These are phyloP conservation scores for Esteya vermicola DNA, from an alignment of 2,329 filamentous ascomycete species.

Conservation along the genomic window DNA sequence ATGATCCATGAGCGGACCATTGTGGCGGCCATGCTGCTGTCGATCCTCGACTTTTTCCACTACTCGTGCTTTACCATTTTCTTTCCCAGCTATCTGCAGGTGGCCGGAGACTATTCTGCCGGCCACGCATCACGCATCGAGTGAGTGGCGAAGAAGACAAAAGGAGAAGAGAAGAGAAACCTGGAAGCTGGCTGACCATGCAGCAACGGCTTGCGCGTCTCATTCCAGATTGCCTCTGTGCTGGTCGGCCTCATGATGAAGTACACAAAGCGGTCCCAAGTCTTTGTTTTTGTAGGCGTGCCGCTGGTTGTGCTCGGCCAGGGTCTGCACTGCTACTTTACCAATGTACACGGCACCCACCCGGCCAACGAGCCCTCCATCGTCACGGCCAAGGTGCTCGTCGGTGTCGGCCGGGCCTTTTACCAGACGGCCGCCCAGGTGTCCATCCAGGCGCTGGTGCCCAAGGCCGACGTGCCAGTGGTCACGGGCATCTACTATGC, in stretches of 20 bases:
- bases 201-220: constrained; percentile 36
- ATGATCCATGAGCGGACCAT: constrained; percentile 23
- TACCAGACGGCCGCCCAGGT: constrained; percentile 37
- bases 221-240: constrained; percentile 40
- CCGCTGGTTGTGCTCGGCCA: constrained; percentile 48
- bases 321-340: constrained; percentile 38
- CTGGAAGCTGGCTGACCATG: constrained; percentile 8
- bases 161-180: too few species aligned
- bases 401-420: constrained; percentile 49
- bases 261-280: constrained; percentile 43
- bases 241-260: constrained; percentile 42
- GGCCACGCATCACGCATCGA: constrained; percentile 40
- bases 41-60: constrained; percentile 20
- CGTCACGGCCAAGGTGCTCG: constrained; percentile 45
- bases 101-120: constrained; percentile 46
- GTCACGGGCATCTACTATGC: constrained; percentile 49
- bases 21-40: constrained; percentile 21
- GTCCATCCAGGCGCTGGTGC: constrained; percentile 25
- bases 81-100: constrained; percentile 17
- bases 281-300: constrained; percentile 46
- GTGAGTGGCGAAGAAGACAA: not conserved
- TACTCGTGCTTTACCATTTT: constrained; percentile 23
- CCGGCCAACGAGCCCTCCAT: constrained; percentile 34
- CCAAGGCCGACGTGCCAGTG: constrained; percentile 41
- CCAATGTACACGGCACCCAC: constrained; percentile 37